Evolutionary conservation across 163 green algal species (phyloP), one percentile per base, ranked within the genome.

Genomic region (Prototheca wickerhamii): DNA sequence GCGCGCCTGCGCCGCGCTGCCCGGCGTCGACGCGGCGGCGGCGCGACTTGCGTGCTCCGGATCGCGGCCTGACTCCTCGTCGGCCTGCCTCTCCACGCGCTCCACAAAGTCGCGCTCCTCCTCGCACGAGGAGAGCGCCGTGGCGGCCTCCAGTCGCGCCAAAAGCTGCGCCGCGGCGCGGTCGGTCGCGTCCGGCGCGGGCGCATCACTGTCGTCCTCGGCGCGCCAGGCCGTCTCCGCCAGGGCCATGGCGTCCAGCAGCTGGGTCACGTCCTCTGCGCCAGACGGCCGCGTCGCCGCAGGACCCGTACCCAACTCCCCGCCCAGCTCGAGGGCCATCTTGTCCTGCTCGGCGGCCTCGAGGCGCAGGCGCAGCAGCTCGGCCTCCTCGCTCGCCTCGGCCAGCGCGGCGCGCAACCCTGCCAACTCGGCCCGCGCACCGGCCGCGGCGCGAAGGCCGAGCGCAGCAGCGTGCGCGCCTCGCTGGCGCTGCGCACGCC

Each of bases 291-390:
- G 15, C 40, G 15, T 49, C 40, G 40, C 40, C n/a, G n/a, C n/a
- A n/a, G n/a, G n/a, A n/a, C n/a, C n/a, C n/a, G n/a, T n/a, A n/a
- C n/a, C 42, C 15, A 15, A 18, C 42, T 51, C 42, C 15, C 15
- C 42, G 42, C 15, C 42, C 42, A 51, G 15, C 42, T 51, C 42
- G 42, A 18, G 15, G 15, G 15, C 49, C 49, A 56, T 30, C 23
- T 30, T 20, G 29, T 60, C 76, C 72, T 81, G 71, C 52, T 79
- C 57, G 0, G 78, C 74, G 20, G 81, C 70, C 20, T 90, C 80
- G 21, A 91, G 70, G 44, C 76, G 72, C 35, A 92, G 78, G 10
- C 79, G 64, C 61, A 91, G 68, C 62, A 91, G 69, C 63, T 91
- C 87, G 21, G 75, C 49, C 63, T 90, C 83, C 61, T 94, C 87